A percentile compares a stretch with the other conserved stretches of the same genome.
Evolutionary conservation across 1,139 yeast genomes (phyloP).

Genomic region (Geotrichum cucujoidarum): DNA sequence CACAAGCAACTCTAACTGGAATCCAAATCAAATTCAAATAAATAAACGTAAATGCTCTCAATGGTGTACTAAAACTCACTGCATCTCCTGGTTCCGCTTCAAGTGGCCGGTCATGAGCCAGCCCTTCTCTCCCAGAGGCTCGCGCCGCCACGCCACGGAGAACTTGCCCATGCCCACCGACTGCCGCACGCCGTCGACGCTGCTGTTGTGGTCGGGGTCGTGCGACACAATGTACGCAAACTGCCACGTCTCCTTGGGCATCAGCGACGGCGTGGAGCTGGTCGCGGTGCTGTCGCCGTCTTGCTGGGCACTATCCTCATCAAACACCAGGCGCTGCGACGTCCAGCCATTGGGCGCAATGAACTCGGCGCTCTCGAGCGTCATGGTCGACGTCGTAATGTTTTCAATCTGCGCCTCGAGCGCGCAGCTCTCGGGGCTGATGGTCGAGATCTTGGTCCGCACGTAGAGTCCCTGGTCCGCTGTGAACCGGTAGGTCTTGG

Average conservation of each 20-base stretch:
- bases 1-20: background rate
- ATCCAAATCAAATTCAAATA: background rate
- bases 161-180: slow-evolving; percentile 26
- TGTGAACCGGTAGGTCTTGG: slow-evolving; percentile 32
- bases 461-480: slow-evolving; percentile 34
- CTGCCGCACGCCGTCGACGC: slow-evolving; percentile 19
- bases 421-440: slow-evolving; percentile 23
- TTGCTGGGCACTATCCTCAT: slow-evolving; percentile 16
- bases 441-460: slow-evolving; percentile 31
- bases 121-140: slow-evolving; percentile 38
- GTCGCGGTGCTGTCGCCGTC: slow-evolving; percentile 12
- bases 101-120: slow-evolving; percentile 33
- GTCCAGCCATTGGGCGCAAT: slow-evolving; percentile 32
- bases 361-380: slow-evolving; percentile 33
- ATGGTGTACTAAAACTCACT: background rate
- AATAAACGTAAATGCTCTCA: too few species aligned
- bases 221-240: slow-evolving; percentile 23
- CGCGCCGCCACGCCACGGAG: slow-evolving; percentile 37
- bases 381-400: slow-evolving; percentile 30
- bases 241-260: slow-evolving; percentile 28
- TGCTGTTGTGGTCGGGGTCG: slow-evolving; percentile 16
- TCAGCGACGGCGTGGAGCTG: slow-evolving; percentile 20
- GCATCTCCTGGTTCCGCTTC: slow-evolving; percentile 16
- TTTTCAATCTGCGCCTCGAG: slow-evolving; percentile 39
- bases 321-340: slow-evolving; percentile 21